Evolutionary conservation across 2,329 filamentous ascomycete genomes (phyloP), one percentile per base, ranked within the genome.

Genomic region (Domatiomyces catenatus): DNA sequence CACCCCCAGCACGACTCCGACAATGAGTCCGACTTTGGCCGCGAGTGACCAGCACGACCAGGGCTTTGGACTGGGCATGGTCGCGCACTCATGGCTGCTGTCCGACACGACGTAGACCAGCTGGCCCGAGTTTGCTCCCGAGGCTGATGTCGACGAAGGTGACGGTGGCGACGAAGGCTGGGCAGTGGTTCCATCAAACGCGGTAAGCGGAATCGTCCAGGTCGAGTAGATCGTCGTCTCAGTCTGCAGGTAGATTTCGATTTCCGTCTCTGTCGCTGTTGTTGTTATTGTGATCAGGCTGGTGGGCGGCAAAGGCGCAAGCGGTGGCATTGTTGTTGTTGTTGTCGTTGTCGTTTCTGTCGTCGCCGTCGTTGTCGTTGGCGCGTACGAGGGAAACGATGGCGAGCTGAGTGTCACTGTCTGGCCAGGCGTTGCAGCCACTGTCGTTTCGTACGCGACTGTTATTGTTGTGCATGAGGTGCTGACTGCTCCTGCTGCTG

Each of bases 1-100:
- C 5, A 57, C 57, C 6, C 56, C 52, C 2, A 63, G 49, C 26
- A 61, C 54, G 15, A 58, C 55, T 4, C 58, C 60, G 6, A 59
- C 59, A 8, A 64, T 59, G 15, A 64, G 50, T 8, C 62, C 62
- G 10, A 55, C 61, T 54, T 60, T 60, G 47, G 57, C 54, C 12
- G 54, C 56, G 8, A 50, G 50, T 18, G 57, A 57, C 62, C 62
- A 64, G 17, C 32, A 39, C 10, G 32, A 15, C 32, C 32, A 39
- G 32, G 32, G 10, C 32, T 39, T 24, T 3, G 22, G 22, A 24
- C 6, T 39, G 32, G 10, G 4, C 32, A 4, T 15, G 15, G 10
- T 12, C 3, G 8, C 32, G 5, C 32, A 39, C 3, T 39, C 10
- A 4, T 15, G 2, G 12, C 12, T 39, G 10, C 4, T 12, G 3